Evolutionary conservation across 1,139 yeast species (phyloP).

Genomic region (Meyerozyma athensensis): DNA sequence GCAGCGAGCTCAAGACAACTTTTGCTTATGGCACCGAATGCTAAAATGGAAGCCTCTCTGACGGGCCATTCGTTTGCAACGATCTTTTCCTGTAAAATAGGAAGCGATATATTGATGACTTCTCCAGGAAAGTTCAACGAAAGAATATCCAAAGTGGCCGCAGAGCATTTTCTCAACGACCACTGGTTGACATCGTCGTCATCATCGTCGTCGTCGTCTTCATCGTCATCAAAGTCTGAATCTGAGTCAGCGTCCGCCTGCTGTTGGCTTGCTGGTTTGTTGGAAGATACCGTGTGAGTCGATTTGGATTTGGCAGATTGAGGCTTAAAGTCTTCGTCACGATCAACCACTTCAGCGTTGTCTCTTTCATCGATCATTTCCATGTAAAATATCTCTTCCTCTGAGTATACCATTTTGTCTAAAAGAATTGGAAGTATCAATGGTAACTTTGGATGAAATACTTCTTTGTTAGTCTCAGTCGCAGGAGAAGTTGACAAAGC

Average conservation of each 20-base stretch:
- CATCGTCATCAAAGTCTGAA: constrained; percentile 47
- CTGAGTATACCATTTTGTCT: constrained; percentile 82
- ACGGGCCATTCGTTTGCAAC: constrained; percentile 76
- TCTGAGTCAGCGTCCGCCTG: constrained; percentile 28
- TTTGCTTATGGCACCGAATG: constrained; percentile 91
- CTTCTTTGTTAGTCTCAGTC: constrained; percentile 44
- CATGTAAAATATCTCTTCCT: constrained; percentile 68
- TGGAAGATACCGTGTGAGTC: constrained; percentile 42
- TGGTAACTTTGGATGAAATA: constrained; percentile 54
- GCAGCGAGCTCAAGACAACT: constrained; percentile 75
- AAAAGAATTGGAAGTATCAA: constrained; percentile 70
- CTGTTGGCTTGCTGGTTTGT: constrained; percentile 16
- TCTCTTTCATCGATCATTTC: constrained; percentile 70
- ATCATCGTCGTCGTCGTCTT: constrained; percentile 63
- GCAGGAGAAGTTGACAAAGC: constrained; percentile 57
- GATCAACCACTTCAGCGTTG: constrained; percentile 65
- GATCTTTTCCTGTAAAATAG: constrained; percentile 68
- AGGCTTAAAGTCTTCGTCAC: constrained; percentile 84
- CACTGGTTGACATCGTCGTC: constrained; percentile 67
- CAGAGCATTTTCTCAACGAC: constrained; percentile 91
- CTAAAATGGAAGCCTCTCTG: constrained; percentile 89
- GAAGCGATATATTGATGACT: constrained; percentile 65
- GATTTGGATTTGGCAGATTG: constrained; percentile 64
- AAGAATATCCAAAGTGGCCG: constrained; percentile 83
- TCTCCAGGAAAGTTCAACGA: constrained; percentile 65